phyloP scores from a whole-genome alignment of 2,329 filamentous ascomycete genomes.

The Mollisia scopiformis region DNA sequence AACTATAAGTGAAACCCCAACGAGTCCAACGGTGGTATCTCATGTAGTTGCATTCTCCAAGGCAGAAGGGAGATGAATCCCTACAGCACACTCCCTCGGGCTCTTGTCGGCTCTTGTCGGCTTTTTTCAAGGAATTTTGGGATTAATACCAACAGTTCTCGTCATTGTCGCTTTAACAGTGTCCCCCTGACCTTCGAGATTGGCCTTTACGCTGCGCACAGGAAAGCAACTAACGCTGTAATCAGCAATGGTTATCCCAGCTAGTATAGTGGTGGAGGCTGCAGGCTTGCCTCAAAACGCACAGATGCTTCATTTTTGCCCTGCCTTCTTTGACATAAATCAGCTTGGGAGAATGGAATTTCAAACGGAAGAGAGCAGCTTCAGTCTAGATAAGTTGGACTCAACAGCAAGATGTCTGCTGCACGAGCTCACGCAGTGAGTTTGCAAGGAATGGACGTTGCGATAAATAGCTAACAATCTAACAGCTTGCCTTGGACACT shows the following conservation, averaged over 20 bases:
- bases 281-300: background rate
- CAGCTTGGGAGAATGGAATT: background rate
- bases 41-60: too few relatives aligned
- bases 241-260: background rate
- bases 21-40: too few relatives aligned
- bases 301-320: background rate
- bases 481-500: background rate
- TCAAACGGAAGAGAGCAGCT: background rate
- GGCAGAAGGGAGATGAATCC: too few relatives aligned
- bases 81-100: too few relatives aligned
- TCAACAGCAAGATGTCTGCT: background rate
- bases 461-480: background rate
- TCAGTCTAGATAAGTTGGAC: background rate
- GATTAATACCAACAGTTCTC: too few relatives aligned
- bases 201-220: too few relatives aligned
- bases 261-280: background rate
- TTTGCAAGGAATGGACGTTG: too few relatives aligned
- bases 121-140: too few relatives aligned
- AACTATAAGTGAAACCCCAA: too few relatives aligned
- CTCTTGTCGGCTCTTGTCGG: too few relatives aligned
- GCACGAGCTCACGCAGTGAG: background rate
- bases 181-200: too few relatives aligned
- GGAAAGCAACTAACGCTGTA: background rate
- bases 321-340: background rate
- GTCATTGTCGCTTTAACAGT: too few relatives aligned